Evolutionary conservation across 306 rosid species (phyloP).

Genomic region (Vicia sativa): DNA sequence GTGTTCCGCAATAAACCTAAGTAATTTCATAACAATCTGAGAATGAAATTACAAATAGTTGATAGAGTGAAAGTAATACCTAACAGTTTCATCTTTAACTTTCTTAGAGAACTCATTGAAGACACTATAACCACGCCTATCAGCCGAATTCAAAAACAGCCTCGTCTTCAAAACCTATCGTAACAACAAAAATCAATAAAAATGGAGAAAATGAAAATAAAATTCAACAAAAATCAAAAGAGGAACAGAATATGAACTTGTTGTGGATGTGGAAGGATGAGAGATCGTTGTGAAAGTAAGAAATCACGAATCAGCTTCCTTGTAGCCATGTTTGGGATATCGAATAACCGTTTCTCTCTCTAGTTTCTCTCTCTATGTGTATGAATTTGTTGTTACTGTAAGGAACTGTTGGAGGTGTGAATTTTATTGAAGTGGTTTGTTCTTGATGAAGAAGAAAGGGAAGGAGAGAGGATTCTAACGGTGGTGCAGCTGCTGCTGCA

Average conservation of each 20-base stretch:
- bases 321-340: conserved; percentile 50
- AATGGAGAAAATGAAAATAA: background rate
- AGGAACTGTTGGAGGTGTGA: background rate
- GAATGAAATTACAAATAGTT: background rate
- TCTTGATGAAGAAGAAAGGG: conserved; percentile 2
- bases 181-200: background rate
- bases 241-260: conserved; percentile 45
- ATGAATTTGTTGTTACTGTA: background rate
- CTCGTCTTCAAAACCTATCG: conserved; percentile 49
- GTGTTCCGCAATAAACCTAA: too few relatives aligned
- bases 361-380: background rate
- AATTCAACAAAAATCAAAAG: background rate
- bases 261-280: conserved; percentile 55
- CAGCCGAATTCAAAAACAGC: conserved; percentile 46
- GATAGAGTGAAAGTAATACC: conserved; percentile 39
- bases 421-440: background rate
- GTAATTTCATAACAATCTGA: background rate
- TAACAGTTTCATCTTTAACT: conserved; percentile 74
- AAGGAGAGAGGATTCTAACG: background rate
- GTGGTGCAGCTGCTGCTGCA: conserved; percentile 17
- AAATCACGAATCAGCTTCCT: conserved; percentile 80
- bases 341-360: background rate
- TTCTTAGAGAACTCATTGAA: conserved; percentile 82
- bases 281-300: conserved; percentile 52
- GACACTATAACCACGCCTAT: conserved; percentile 57